A percentile compares a stretch with the other conserved stretches of the same genome.
phyloP scores from a whole-genome alignment of 1,284 basidiomycete species.

The Farysia itapuensis region DNA sequence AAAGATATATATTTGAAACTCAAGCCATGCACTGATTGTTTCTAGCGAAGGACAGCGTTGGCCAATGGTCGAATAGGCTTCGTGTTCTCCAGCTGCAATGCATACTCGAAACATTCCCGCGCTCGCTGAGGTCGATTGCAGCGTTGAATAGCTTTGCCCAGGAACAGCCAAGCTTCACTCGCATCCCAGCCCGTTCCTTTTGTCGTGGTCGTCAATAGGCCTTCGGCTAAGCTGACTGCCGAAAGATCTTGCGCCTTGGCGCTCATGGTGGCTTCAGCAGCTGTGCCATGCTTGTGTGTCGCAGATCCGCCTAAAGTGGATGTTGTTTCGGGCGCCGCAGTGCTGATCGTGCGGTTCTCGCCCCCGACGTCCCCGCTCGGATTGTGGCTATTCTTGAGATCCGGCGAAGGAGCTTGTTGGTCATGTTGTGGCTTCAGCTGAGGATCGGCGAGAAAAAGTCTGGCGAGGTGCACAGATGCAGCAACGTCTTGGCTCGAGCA shows the following conservation, averaged over 20 bases:
- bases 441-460: conserved; percentile 43
- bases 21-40: too few relatives aligned
- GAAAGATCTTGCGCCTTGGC: conserved; percentile 34
- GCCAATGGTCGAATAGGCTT: conserved; percentile 33
- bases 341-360: background rate
- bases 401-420: background rate
- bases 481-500: conserved; percentile 45
- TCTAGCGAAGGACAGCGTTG: conserved; percentile 20
- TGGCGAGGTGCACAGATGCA: conserved; percentile 52
- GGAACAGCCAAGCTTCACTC: conserved; percentile 55
- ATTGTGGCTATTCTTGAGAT: background rate
- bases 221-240: conserved; percentile 51
- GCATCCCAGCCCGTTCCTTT: conserved; percentile 43
- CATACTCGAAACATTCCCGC: conserved; percentile 49
- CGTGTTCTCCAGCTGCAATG: conserved; percentile 45
- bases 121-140: conserved; percentile 28
- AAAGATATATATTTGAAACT: too few relatives aligned
- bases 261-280: conserved; percentile 33
- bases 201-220: conserved; percentile 45
- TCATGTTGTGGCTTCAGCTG: conserved; percentile 30
- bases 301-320: background rate
- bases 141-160: conserved; percentile 42
- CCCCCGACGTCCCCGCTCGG: background rate
- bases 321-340: background rate
- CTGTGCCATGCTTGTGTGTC: conserved; percentile 8